These are phyloP conservation scores for Drosera capensis DNA, from an alignment of 148 eudicot species.

Conservation along the genomic window DNA sequence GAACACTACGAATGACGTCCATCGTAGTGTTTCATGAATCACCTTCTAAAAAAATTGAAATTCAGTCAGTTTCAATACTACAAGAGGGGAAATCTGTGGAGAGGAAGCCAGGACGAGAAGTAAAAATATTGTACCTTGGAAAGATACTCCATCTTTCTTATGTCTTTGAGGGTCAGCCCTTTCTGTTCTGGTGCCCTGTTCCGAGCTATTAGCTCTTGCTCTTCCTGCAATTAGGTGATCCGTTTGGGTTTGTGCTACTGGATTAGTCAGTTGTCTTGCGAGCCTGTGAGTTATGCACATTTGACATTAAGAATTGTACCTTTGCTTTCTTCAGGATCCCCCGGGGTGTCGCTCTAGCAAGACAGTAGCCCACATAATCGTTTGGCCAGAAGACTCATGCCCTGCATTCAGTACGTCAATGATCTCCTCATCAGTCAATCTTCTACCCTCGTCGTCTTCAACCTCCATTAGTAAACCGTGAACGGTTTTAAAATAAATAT, in stretches of 20 bases:
- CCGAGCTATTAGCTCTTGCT: constrained; percentile 60
- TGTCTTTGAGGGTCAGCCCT: constrained; percentile 59
- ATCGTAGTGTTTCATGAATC: constrained; percentile 78
- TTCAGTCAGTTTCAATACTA: background rate
- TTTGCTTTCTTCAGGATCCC: constrained; percentile 25
- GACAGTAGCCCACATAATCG: constrained; percentile 36
- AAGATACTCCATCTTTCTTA: constrained; percentile 71
- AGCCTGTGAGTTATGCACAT: background rate
- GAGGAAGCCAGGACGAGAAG: background rate
- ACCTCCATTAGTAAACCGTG: constrained; percentile 24
- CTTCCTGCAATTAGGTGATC: constrained; percentile 26
- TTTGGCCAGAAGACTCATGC: constrained; percentile 45
- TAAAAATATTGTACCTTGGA: constrained; percentile 33
- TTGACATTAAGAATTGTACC: constrained; percentile 15
- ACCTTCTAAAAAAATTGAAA: constrained; percentile 38
- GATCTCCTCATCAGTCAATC: constrained; percentile 37
- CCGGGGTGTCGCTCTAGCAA: constrained; percentile 28
- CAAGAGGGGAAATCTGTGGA: too few species aligned
- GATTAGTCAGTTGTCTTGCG: background rate
- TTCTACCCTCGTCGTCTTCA: constrained; percentile 28
- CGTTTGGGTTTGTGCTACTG: too few species aligned
- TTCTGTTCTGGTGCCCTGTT: constrained; percentile 46
- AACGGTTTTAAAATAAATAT: too few species aligned
- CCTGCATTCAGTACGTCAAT: constrained; percentile 34
- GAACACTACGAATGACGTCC: constrained; percentile 54